Evolutionary conservation across 2,329 filamentous ascomycete genomes (phyloP).

Genomic region (Penicillium sp.): DNA sequence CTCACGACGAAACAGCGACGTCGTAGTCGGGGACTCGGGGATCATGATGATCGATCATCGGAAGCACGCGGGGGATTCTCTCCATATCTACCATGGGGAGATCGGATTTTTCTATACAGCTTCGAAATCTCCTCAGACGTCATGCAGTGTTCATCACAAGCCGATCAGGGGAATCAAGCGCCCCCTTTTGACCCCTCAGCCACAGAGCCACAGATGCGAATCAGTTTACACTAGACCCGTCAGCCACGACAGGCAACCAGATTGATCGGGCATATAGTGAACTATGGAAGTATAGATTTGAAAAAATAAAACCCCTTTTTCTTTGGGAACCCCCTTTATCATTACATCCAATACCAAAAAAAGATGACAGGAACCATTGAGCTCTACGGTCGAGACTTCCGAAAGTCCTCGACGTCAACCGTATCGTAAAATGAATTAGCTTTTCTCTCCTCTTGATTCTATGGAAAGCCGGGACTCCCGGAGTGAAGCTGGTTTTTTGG

Average conservation of each 20-base stretch:
- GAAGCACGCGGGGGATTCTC: neutral
- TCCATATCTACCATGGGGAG: neutral
- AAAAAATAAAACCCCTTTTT: neutral
- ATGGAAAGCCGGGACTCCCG: conserved; percentile 13
- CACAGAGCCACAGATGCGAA: conserved; percentile 22
- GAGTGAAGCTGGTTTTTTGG: conserved; percentile 6
- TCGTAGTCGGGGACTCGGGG: neutral
- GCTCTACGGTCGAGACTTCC: neutral
- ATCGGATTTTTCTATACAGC: neutral
- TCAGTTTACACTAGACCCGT: conserved; percentile 10
- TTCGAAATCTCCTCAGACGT: conserved; percentile 12
- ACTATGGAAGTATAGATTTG: neutral
- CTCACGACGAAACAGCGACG: neutral
- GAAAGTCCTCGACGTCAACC: conserved; percentile 21
- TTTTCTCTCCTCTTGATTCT: conserved; percentile 6
- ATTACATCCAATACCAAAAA: too few species aligned
- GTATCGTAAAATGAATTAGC: conserved; percentile 10
- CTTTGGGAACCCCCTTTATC: neutral
- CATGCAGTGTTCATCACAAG: conserved; percentile 17
- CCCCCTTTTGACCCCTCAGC: conserved; percentile 5
- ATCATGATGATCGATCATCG: conserved; percentile 1
- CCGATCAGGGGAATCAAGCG: conserved; percentile 9
- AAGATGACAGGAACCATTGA: neutral
- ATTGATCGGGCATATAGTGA: conserved; percentile 7
- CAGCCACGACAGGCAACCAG: conserved; percentile 18